A percentile compares a stretch with the other conserved stretches of the same genome.
phyloP scores from a whole-genome alignment of 495 filamentous ascomycete genomes.

The Choiromyces venosus region DNA sequence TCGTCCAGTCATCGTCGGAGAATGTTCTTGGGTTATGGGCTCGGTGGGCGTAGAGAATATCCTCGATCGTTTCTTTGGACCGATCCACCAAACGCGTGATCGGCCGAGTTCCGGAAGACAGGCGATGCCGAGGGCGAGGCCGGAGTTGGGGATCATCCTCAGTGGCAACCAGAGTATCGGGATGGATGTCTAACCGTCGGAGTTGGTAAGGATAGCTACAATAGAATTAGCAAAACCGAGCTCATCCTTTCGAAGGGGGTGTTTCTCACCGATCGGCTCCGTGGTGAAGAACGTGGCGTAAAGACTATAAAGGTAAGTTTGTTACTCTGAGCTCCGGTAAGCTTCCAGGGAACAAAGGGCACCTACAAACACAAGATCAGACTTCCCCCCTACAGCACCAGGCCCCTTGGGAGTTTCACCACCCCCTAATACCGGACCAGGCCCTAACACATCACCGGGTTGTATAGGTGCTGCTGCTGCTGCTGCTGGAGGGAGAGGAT shows the following conservation, averaged over 20 bases:
- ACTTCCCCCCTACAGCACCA: background rate
- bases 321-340: conserved; percentile 11
- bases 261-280: conserved; percentile 52
- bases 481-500: conserved; percentile 25
- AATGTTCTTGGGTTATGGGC: conserved; percentile 53
- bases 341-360: conserved; percentile 17
- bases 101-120: conserved; percentile 56
- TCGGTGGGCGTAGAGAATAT: conserved; percentile 62
- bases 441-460: conserved; percentile 26
- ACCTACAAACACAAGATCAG: conserved; percentile 52
- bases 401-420: conserved; percentile 4
- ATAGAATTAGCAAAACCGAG: conserved; percentile 20
- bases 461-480: conserved; percentile 5
- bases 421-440: conserved; percentile 28
- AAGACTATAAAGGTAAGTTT: conserved; percentile 50
- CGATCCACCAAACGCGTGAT: conserved; percentile 82
- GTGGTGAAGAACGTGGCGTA: conserved; percentile 89
- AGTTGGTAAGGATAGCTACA: conserved; percentile 65
- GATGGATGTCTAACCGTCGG: conserved; percentile 63
- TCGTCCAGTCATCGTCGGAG: conserved; percentile 65
- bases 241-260: background rate
- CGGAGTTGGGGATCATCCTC: conserved; percentile 52
- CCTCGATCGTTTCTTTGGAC: conserved; percentile 65
- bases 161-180: conserved; percentile 61
- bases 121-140: conserved; percentile 41